These are phyloP conservation scores for Filobasidium uniguttulatum DNA, from an alignment of 1,284 basidiomycete genomes.

Conservation along the genomic window DNA sequence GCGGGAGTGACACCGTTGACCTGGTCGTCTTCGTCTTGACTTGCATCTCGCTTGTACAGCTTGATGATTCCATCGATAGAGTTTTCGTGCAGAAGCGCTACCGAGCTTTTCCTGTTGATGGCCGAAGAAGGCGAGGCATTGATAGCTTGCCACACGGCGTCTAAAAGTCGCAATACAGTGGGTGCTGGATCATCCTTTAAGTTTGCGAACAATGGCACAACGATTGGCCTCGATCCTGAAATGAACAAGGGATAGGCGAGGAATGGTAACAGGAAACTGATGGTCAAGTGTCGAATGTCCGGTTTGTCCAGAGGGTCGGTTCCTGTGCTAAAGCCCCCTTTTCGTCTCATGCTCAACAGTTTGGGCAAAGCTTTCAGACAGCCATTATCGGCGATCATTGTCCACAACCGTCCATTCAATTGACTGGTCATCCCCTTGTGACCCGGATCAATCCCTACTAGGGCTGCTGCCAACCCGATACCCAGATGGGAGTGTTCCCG, in stretches of 20 bases:
- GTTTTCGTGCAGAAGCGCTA: constrained; percentile 36
- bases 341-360: constrained; percentile 32
- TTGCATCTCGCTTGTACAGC: constrained; percentile 60
- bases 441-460: constrained; percentile 24
- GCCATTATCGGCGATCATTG: constrained; percentile 26
- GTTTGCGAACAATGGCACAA: constrained; percentile 29
- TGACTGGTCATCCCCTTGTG: constrained; percentile 18
- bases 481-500: constrained; percentile 31
- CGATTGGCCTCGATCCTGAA: constrained; percentile 24
- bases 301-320: constrained; percentile 20
- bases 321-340: constrained; percentile 25
- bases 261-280: constrained; percentile 31
- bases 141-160: constrained; percentile 30
- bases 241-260: constrained; percentile 27
- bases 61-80: constrained; percentile 58
- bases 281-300: constrained; percentile 33
- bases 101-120: constrained; percentile 24
- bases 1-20: constrained; percentile 30
- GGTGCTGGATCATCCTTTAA: constrained; percentile 30
- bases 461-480: constrained; percentile 26
- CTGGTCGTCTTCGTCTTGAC: constrained; percentile 42
- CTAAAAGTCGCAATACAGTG: constrained; percentile 32
- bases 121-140: constrained; percentile 20
- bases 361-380: constrained; percentile 30
- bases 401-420: constrained; percentile 27